Conservation (phyloP, 2,329 filamentous ascomycete species). For the Alternaria sp. region DNA sequence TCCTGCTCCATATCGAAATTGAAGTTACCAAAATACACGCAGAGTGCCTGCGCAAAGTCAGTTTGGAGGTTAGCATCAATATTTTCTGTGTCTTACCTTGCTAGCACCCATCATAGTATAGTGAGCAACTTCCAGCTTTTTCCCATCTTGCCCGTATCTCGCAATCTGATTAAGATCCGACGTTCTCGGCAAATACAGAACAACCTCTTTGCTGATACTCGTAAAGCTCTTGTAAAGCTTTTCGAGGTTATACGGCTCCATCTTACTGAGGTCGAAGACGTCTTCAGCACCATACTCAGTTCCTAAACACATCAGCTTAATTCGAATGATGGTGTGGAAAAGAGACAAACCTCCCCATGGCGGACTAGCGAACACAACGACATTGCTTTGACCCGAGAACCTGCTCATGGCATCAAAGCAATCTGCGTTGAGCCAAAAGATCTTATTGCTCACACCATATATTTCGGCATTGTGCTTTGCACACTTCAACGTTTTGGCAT, state of each 20-base stretch:
- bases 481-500: slow-evolving; percentile 80
- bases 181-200: slow-evolving; percentile 79
- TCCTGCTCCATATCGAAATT: slow-evolving; percentile 39
- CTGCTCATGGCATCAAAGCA: slow-evolving; percentile 75
- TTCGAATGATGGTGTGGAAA: neutral
- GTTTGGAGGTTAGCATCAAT: neutral
- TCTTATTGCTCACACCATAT: slow-evolving; percentile 78
- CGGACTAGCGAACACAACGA: slow-evolving; percentile 73
- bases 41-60: slow-evolving; percentile 55
- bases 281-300: slow-evolving; percentile 68
- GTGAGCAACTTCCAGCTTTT: slow-evolving; percentile 60
- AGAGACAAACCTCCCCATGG: slow-evolving; percentile 72
- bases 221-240: slow-evolving; percentile 51
- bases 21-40: slow-evolving; percentile 64
- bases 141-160: slow-evolving; percentile 37
- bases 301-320: slow-evolving; percentile 49
- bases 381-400: slow-evolving; percentile 58
- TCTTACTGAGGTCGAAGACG: slow-evolving; percentile 81
- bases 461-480: slow-evolving; percentile 90
- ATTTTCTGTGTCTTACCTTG: slow-evolving; percentile 63
- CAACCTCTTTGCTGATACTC: slow-evolving; percentile 58
- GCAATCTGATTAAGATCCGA: slow-evolving; percentile 49
- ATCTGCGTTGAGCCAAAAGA: slow-evolving; percentile 87
- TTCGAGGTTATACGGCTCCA: slow-evolving; percentile 81
- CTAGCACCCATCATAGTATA: slow-evolving; percentile 92